phyloP scores from a whole-genome alignment of 2,329 filamentous ascomycete genomes.

The Bertia moriformis region DNA sequence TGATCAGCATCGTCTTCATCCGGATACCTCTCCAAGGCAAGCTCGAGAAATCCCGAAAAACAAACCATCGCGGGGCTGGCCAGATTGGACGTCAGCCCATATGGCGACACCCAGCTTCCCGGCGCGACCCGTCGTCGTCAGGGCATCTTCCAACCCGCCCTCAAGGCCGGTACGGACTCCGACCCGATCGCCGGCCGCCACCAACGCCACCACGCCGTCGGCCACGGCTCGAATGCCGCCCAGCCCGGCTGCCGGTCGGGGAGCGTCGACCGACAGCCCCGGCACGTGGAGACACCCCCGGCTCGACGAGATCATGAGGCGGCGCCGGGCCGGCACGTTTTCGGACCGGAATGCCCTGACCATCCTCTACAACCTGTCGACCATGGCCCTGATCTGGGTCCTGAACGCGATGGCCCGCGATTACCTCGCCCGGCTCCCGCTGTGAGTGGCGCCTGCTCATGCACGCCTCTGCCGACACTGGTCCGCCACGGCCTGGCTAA shows the following conservation, averaged over 20 bases:
- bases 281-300: conserved; percentile 86
- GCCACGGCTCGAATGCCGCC: neutral
- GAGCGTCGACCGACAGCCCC: conserved; percentile 33
- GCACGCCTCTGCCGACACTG: too few species aligned
- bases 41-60: too few species aligned
- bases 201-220: too few species aligned
- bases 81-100: too few species aligned
- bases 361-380: conserved; percentile 52
- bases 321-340: conserved; percentile 68
- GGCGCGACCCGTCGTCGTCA: conserved; percentile 12
- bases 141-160: conserved; percentile 4
- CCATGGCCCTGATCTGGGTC: conserved; percentile 32
- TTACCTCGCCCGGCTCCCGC: conserved; percentile 14
- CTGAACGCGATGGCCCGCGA: conserved; percentile 20
- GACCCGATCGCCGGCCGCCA: too few species aligned
- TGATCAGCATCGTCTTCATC: too few species aligned
- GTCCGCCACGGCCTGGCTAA: neutral
- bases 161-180: conserved; percentile 11
- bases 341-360: conserved; percentile 60
- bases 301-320: conserved; percentile 70
- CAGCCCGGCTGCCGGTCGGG: conserved; percentile 9
- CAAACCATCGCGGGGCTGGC: too few species aligned
- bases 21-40: too few species aligned
- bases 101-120: conserved; percentile 20
- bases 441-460: conserved; percentile 3